Evolutionary conservation across 495 filamentous ascomycete genomes (phyloP).

Genomic region (Penicillium angulare): DNA sequence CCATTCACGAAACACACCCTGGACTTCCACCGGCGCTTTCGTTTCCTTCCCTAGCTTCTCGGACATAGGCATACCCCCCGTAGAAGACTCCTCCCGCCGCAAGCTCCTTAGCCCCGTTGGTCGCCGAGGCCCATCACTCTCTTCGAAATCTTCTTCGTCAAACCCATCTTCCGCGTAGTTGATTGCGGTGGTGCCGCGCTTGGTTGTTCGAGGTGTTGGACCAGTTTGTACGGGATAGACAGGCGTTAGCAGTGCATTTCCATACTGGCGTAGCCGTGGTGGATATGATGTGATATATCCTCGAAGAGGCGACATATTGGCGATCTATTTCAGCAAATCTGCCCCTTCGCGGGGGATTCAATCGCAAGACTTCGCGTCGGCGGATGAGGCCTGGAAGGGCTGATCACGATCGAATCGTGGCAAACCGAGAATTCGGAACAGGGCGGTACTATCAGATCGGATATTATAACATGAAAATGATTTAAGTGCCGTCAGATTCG

Average conservation of each 20-base stretch:
- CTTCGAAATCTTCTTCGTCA: slow-evolving; percentile 93
- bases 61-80: slow-evolving; percentile 57
- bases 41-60: slow-evolving; percentile 85
- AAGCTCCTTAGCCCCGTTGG: slow-evolving; percentile 84
- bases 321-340: slow-evolving; percentile 38
- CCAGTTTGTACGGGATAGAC: slow-evolving; percentile 68
- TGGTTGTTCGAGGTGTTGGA: slow-evolving; percentile 80
- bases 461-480: too few species aligned
- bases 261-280: slow-evolving; percentile 84
- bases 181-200: slow-evolving; percentile 92
- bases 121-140: slow-evolving; percentile 72
- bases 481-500: too few species aligned
- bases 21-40: slow-evolving; percentile 73
- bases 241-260: slow-evolving; percentile 88
- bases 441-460: too few species aligned
- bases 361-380: slow-evolving; percentile 20
- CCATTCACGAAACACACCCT: slow-evolving; percentile 93
- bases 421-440: slow-evolving; percentile 1
- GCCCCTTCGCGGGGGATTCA: slow-evolving; percentile 33
- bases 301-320: slow-evolving; percentile 67
- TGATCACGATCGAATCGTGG: slow-evolving; percentile 4
- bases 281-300: slow-evolving; percentile 90
- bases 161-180: slow-evolving; percentile 97
- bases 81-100: slow-evolving; percentile 69
- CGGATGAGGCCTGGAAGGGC: slow-evolving; percentile 13